Evolutionary conservation across 1,284 basidiomycete genomes (phyloP).

Genomic region (Wolfiporia cocos): DNA sequence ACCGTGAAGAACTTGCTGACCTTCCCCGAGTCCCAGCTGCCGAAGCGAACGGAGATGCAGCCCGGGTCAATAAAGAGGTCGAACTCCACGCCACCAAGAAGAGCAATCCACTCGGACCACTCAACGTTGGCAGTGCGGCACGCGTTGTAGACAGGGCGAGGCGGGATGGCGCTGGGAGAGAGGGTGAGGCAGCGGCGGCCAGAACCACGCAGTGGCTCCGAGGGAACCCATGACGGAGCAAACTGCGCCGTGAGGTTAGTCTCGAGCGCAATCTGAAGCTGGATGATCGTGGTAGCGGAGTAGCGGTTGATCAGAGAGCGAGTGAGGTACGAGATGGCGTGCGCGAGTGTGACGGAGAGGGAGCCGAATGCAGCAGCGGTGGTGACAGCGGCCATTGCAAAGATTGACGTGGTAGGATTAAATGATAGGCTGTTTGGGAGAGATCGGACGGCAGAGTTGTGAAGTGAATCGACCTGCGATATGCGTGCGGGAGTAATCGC

Average conservation of each 20-base stretch:
- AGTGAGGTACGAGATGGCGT: conserved; percentile 68
- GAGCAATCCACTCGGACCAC: conserved; percentile 71
- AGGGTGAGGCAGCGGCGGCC: conserved; percentile 69
- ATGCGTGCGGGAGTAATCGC: conserved; percentile 20
- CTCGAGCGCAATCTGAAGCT: conserved; percentile 64
- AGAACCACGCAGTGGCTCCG: conserved; percentile 59
- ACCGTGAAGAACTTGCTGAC: conserved; percentile 45
- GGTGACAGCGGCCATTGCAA: conserved; percentile 35
- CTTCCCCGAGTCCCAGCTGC: conserved; percentile 30
- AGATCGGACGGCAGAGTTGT: conserved; percentile 12
- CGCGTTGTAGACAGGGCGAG: conserved; percentile 62
- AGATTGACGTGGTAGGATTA: conserved; percentile 13
- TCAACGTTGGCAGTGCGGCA: conserved; percentile 62
- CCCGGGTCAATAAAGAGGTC: conserved; percentile 77
- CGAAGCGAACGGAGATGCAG: conserved; percentile 59
- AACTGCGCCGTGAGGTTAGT: conserved; percentile 63
- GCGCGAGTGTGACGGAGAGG: conserved; percentile 60
- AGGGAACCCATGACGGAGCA: conserved; percentile 55
- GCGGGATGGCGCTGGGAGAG: conserved; percentile 60
- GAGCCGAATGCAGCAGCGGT: conserved; percentile 36
- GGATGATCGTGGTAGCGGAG: conserved; percentile 51
- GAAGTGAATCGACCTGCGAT: conserved; percentile 65
- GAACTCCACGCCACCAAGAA: conserved; percentile 62
- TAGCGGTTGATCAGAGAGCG: conserved; percentile 51
- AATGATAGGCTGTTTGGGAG: conserved; percentile 11